A percentile compares a stretch with the other conserved stretches of the same genome.
Conservation (phyloP, 352 stramenopile species). For the Phytophthora fragariaefolia region DNA sequence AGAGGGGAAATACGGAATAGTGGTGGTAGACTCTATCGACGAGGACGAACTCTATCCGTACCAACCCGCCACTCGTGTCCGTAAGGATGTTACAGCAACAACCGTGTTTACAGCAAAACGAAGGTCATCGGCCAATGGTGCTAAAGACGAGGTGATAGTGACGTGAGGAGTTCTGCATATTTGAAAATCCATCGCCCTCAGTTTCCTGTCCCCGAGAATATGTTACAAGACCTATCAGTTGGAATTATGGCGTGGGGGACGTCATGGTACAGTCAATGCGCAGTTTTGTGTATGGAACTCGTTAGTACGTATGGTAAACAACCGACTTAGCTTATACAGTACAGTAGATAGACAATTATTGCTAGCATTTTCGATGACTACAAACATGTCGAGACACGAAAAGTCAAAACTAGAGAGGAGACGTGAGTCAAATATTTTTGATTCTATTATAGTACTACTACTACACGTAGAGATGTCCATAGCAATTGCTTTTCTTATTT, state of each 20-base stretch:
- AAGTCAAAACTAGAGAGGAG: no score
- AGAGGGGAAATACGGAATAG: constrained; percentile 22
- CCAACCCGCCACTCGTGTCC: constrained; percentile 29
- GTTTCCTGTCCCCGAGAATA: constrained; percentile 16
- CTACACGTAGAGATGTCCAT: no score
- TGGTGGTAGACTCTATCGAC: constrained; percentile 44
- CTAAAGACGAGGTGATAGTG: constrained; percentile 25
- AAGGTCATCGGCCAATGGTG: neutral
- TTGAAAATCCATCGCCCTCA: constrained; percentile 37
- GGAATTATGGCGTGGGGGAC: constrained; percentile 26
- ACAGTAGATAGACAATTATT: no score
- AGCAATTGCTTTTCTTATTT: no score
- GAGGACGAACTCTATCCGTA: constrained; percentile 54
- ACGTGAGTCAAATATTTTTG: no score
- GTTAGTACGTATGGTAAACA: neutral
- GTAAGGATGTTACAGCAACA: constrained; percentile 45
- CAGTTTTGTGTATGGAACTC: constrained; percentile 18
- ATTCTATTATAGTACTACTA: no score
- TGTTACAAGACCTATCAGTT: constrained; percentile 13
- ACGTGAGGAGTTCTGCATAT: constrained; percentile 32
- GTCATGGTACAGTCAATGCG: constrained; percentile 36
- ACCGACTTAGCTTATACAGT: no score
- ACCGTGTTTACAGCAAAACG: constrained; percentile 17
- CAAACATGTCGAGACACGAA: no score
- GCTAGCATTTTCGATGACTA: no score